Evolutionary conservation across 2,329 filamentous ascomycete species (phyloP), one percentile per base, ranked within the genome.

Genomic region (Macrophomina tecta): DNA sequence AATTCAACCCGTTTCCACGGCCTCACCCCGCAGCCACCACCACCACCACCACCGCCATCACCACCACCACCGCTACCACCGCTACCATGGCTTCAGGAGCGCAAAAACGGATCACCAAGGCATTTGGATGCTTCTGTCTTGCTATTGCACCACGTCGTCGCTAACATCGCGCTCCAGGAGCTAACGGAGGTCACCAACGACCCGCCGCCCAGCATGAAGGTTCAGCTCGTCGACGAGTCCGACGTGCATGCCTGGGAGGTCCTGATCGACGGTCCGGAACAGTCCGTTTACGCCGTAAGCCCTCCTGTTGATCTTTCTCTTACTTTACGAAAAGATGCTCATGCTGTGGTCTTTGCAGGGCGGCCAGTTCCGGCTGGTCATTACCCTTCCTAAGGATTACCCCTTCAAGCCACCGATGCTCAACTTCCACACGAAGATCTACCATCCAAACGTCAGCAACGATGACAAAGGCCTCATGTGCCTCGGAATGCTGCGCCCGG

Each of bases 401-500:
- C 93, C 93, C 42, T 97, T 97, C 88, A 95, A 95, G 81, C 89
- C 93, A 28, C 93, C 93, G 16, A 83, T 86, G 68, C 85, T 97
- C 72, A 88, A 86, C 75, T 97, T 97, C 85, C 82, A 84, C 71
- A 97, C 93, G 62, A 94, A 94, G 81, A 91, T 97, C 84, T 97
- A 97, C 86, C 94, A 97, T 82, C 93, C 94, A 52, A 97, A 97
- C 81, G 87, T 97, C 68, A 93, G 90, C 75, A 95, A 97, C 85
- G 93, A 97, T 79, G 86, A 87, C 75, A 87, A 89, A 71, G 94
- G 94, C 69, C 90, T 86, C 80, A 92, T 97, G 87, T 97, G 94
- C 81, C 85, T 97, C 52, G 89, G 88, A 68, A 87, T 94, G 79
- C 87, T 97, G 72, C 92, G 94, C 77, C 79, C 90, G 36, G 93